Evolutionary conservation across 176 grass and related monocot genomes (phyloP).

Genomic region (Hsuehochloa calcarea): DNA sequence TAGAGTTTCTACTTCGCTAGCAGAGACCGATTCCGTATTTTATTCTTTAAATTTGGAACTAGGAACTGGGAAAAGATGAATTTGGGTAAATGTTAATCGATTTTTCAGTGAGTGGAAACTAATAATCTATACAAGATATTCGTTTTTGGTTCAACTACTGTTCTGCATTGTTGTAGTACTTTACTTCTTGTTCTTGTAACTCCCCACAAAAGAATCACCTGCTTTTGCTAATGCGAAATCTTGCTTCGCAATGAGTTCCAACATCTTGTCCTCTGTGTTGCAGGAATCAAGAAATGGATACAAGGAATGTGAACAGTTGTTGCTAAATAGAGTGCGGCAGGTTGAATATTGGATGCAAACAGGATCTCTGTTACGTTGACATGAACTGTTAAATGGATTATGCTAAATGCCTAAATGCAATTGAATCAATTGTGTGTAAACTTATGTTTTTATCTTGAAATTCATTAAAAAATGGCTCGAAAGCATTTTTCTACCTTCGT

Average conservation of each 20-base stretch:
- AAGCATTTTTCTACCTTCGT: too few species aligned
- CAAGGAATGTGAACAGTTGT: conserved; percentile 26
- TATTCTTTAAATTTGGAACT: conserved; percentile 4
- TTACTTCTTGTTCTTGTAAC: neutral
- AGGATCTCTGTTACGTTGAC: too few species aligned
- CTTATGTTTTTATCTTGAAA: too few species aligned
- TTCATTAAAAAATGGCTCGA: too few species aligned
- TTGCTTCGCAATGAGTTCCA: neutral
- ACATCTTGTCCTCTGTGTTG: neutral
- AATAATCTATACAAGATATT: neutral
- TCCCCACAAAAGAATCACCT: neutral
- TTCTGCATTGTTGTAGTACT: neutral
- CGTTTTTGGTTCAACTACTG: neutral
- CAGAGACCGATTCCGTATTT: neutral
- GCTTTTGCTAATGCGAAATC: neutral
- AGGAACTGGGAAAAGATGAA: neutral
- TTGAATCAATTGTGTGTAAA: too few species aligned
- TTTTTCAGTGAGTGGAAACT: neutral
- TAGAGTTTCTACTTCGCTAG: neutral
- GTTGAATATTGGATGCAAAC: conserved; percentile 12
- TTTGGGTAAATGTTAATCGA: neutral
- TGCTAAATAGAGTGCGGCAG: conserved; percentile 19
- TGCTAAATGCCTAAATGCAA: too few species aligned
- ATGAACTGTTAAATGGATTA: too few species aligned
- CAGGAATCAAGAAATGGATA: conserved; percentile 37